Base-by-base conservation (phyloP, 140 eudicot genomes). In the Anethum foeniculum region DNA sequence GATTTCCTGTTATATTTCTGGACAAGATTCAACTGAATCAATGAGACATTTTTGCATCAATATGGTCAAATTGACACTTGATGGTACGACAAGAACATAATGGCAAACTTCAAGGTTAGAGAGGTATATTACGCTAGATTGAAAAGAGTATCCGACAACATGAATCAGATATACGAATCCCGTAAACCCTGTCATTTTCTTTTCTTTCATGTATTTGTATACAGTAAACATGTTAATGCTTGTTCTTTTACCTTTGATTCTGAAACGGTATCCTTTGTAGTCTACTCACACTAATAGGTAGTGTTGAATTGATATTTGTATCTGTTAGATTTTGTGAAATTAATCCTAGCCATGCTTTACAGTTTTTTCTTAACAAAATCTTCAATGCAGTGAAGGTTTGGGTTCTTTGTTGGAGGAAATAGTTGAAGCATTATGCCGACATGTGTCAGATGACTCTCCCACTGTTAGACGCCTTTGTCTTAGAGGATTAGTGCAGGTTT, bases 361-460 rank as follows among this genome's bases (percentile, higher is more conserved):
- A 69, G 36, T 76, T 49, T 71, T 83, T 4, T 68, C 32, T 10
- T 68, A 30, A 47, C 8, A 44, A 47, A 34, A 34, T 81, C 80
- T 43, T 81, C 62, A 71, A 77, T 87, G 93, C 93, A 93, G 92
- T 90, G 99, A 89, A 80, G 90, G 91, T 77, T 86, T 90, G 86
- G 90, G 87, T 78, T 80, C 96, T 39, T 78, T 91, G 71, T 86
- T 90, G 83, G 98, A 96, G 84, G 91, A 91, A 84, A 91, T 96
- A 91, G 98, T 96, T 78, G 98, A 96, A 87, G 97, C 93, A 52
- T 76, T 96, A 58, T 93, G 98, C 87, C 88, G 96, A 27, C 98
- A 96, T 58, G 92, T 88, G 74, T 92, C 98, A 44, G 99, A 96
- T 85, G 99, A 91, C 49, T 96, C 99, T 86, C 93, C 99, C 16